phyloP scores from a whole-genome alignment of 345 rosid genomes.

The Lumnitzera littorea region DNA sequence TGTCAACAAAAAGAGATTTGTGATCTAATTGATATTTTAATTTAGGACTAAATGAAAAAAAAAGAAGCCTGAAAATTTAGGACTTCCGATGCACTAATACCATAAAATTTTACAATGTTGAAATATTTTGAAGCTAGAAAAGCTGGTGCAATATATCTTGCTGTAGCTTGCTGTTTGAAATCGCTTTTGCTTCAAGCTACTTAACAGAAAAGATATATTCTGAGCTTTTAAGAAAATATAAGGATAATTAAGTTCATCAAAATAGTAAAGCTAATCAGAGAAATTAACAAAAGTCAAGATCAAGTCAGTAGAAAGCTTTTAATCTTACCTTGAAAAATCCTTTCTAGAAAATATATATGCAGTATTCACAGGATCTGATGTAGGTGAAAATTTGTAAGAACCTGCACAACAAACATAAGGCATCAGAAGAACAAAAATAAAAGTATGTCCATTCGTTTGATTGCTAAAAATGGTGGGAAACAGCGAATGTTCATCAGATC shows the following conservation, averaged over 20 bases:
- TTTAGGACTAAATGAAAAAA: too few species aligned
- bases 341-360: conserved; percentile 78
- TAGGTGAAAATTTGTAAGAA: conserved; percentile 51
- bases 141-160: background rate
- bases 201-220: background rate
- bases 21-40: too few species aligned
- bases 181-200: background rate
- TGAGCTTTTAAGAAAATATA: too few species aligned
- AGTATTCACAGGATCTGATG: conserved; percentile 62
- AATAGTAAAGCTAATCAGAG: background rate
- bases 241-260: too few species aligned
- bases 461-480: too few species aligned
- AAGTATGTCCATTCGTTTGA: background rate
- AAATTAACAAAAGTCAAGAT: background rate
- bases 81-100: too few species aligned
- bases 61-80: too few species aligned
- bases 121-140: too few species aligned
- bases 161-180: background rate
- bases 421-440: background rate
- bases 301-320: background rate
- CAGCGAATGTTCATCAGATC: too few species aligned
- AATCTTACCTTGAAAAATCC: conserved; percentile 76
- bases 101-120: too few species aligned
- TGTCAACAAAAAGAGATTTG: too few species aligned
- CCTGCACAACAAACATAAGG: conserved; percentile 38